Base-by-base conservation (phyloP, 2,329 filamentous ascomycete species). In the Periconia sp. region DNA sequence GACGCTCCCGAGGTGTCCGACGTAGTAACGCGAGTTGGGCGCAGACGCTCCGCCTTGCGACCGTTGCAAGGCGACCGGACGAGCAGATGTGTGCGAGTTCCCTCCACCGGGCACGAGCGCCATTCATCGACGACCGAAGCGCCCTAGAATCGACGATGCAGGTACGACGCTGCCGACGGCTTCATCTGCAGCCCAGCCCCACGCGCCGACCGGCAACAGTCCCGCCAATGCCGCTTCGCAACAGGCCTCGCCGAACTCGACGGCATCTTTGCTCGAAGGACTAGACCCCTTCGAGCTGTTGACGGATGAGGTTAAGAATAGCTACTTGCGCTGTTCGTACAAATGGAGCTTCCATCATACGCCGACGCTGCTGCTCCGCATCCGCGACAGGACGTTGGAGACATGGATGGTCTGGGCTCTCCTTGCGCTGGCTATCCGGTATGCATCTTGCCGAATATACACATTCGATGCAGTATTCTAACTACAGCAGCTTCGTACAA, bases 321-420 rank as follows among this genome's bases (percentile, higher is more conserved):
- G 63, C 53, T 72, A 70, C 35, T 50, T 71, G 43, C 51, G 69
- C 11, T 72, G 69, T 52, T 59, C 61, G 19, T 72, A 72, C 63
- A 72, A 72, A 54, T 72, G 69, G 69, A 68, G 66, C 52, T 72
- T 71, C 56, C 67, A 71, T 52, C 69, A 72, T 40, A 71, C 63
- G 5, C 69, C 69, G 3, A 71, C 68, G 36, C 52, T 71, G 54
- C 53, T 72, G 56, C 42, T 63, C 52, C 54, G 60, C 15, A 70
- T 72, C 21, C 66, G 65, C 33, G 68, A 70, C 39, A 55, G 64
- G 40, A 66, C 66, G 13, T 54, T 72, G 11, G 69, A 71, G 56
- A 50, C 41, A 29, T 70, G 68, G 60, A 61, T 72, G 48, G 66
- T 54, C n/a, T 72, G 69, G 69, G 68, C 69, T n/a, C 66, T 72